Evolutionary conservation across 106 monocot species (phyloP).

Genomic region (Ottelia alismoides): DNA sequence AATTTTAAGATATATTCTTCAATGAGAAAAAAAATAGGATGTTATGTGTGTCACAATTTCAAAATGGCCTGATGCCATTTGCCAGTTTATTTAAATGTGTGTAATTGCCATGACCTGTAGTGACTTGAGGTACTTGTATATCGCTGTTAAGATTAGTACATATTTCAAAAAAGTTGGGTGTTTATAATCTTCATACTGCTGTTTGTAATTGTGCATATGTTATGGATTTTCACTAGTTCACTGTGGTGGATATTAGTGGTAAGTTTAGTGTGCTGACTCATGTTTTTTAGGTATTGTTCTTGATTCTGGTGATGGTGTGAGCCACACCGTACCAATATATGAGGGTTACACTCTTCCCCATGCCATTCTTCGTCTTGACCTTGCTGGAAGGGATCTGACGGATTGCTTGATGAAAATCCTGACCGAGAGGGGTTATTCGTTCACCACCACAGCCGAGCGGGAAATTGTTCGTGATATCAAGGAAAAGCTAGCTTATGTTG

Average conservation of each 20-base stretch:
- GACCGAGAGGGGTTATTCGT: constrained; percentile 16
- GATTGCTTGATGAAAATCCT: constrained; percentile 19
- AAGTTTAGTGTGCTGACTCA: neutral
- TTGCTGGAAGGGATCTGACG: constrained; percentile 16
- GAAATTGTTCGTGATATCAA: constrained; percentile 19
- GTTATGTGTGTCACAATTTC: too few species aligned
- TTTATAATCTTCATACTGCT: too few species aligned
- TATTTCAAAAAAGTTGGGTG: too few species aligned
- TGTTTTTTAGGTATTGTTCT: constrained; percentile 12
- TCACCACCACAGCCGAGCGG: constrained; percentile 18
- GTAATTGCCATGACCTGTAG: too few species aligned
- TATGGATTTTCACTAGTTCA: too few species aligned
- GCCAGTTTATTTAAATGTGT: too few species aligned
- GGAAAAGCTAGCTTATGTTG: constrained; percentile 16
- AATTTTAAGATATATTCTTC: too few species aligned
- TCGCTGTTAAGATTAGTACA: neutral
- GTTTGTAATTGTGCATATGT: too few species aligned
- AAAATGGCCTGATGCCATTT: too few species aligned
- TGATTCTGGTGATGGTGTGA: constrained; percentile 20
- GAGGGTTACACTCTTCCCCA: constrained; percentile 18
- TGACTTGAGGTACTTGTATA: too few species aligned
- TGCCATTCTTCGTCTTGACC: constrained; percentile 19
- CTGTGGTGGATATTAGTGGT: too few species aligned
- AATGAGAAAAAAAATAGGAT: too few species aligned
- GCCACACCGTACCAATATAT: constrained; percentile 17